Base-by-base conservation (phyloP, 768 basidiomycete species). In the Podaxis carcinomalis region DNA sequence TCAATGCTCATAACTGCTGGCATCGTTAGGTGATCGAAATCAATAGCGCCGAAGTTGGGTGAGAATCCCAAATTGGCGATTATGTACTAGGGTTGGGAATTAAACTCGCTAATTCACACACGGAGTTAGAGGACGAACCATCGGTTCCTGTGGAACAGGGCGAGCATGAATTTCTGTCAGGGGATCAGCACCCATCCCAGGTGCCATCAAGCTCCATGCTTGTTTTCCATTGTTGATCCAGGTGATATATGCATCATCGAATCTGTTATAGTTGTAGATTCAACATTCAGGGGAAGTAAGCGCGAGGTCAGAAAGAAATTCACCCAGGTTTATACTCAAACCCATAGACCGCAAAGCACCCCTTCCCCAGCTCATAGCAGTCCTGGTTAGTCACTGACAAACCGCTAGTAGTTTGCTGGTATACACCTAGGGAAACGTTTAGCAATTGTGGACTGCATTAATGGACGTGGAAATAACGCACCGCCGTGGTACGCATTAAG, bases 341-440 rank as follows among this genome's bases (percentile, higher is more conserved):
- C 61, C 78, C 76, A 75, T 79, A 72, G 62, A 81, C 27, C 40
- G 70, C 9, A 68, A 72, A 69, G 75, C 73, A 70, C 2, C 70
- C 73, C 13, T 57, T 62, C 2, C 59, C 64, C 7, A 68, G 62
- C 72, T 85, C 83, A 70, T 93, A 94, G 73, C 90, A 91, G 32
- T 74, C 59, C 69, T 83, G 83, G 67, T 92, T 79, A 4, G 88
- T 89, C 2, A 72, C 66, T 0, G 86, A 81, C 11, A 93, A 74
- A 14, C 82, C 86, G 23, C 88, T 90, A 1, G 88, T 86, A 23
- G 89, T 86, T 71, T 93, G 88, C 68, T 93, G 92, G 65, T 82
- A 82, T 7, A 78, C 81, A 28, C 71, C 69, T 72, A 35, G 19
- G 51, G 16, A 25, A n/a, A 76, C 81, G 36, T 74, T 66, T 66